phyloP scores from a whole-genome alignment of 176 grass and related monocot species.

The maize (Zea mays) region DNA sequence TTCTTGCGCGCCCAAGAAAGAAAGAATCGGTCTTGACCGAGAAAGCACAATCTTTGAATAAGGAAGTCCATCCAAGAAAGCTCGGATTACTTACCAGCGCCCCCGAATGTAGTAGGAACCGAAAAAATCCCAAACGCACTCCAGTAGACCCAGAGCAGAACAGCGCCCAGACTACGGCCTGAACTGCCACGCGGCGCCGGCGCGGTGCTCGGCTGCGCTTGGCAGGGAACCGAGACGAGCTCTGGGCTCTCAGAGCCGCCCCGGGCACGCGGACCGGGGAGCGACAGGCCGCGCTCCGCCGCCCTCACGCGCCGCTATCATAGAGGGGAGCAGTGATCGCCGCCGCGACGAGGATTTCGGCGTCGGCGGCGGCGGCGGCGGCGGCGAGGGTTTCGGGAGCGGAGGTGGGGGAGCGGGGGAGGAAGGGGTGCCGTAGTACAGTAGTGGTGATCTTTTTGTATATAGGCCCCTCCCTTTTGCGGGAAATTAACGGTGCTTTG shows the following conservation, averaged over 20 bases:
- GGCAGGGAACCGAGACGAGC: not conserved
- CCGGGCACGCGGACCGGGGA: not conserved
- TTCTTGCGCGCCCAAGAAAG: not conserved
- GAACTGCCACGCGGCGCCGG: not conserved
- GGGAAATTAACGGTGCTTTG: constrained; percentile 4
- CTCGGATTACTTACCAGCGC: constrained; percentile 9
- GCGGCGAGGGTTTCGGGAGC: constrained; percentile 46
- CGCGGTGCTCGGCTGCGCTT: not conserved
- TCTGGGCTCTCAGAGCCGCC: not conserved
- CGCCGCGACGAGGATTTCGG: constrained; percentile 27
- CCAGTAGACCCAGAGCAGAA: not conserved
- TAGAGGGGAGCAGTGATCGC: constrained; percentile 19
- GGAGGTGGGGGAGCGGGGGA: not conserved
- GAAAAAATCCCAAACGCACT: not conserved
- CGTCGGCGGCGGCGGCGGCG: constrained; percentile 41
- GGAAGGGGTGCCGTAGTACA: not conserved
- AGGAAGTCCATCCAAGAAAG: constrained; percentile 1
- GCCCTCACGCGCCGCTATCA: not conserved
- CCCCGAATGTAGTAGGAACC: not conserved
- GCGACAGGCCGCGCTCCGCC: not conserved
- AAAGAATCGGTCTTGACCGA: not conserved
- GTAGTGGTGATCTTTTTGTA: constrained; percentile 11
- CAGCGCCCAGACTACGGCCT: not conserved
- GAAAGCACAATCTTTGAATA: not conserved
- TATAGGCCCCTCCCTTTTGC: constrained; percentile 14